Evolutionary conservation across 1,284 basidiomycete genomes (phyloP), one percentile per base, ranked within the genome.

Genomic region (Chalciporus piperatoides): DNA sequence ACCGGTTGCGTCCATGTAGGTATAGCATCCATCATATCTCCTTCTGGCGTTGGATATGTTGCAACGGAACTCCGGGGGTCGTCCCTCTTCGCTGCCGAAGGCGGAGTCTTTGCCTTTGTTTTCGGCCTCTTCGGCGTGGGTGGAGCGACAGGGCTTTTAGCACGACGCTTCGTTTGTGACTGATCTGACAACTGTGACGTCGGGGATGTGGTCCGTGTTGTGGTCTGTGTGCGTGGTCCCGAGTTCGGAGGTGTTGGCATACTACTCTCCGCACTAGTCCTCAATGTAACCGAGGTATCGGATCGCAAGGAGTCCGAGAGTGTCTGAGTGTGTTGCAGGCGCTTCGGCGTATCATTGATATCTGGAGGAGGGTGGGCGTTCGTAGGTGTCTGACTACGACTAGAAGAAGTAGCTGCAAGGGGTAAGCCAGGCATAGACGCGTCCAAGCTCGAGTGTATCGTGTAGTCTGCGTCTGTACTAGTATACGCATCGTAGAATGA

Each of bases 1-100:
- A 82, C 72, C 24, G 87, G 86, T 59, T 88, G 81, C 10, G 84
- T 87, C 86, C 86, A 88, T 3, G 78, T 77, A 6, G 86, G 86
- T 61, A 89, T 86, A 19, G 86, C 86, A 63, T 89, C 72, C 51
- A 80, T 72, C 44, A 76, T 71, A 40, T 76, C 73, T 30, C 67
- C 74, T 44, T 68, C 72, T 1, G 78, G 76, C 2, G 75, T 71
- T 9, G 86, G 85, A 67, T 89, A 89, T 33, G 76, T 67, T 39
- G 83, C 83, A 25, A 84, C 68, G 38, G 80, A 84, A 40, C 60
- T 62, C 41, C 77, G 61, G 14, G 54, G 60, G 28, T 65, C 51
- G 52, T 60, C 53, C 62, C 56, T 56, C 64, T 60, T 52, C 54
- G 58, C 46, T 37, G 61, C 56, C 15, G 55, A 54, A 17, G 65